Evolutionary conservation across 352 stramenopile genomes (phyloP), one percentile per base, ranked within the genome.

Genomic region (Phytophthora hibernalis): DNA sequence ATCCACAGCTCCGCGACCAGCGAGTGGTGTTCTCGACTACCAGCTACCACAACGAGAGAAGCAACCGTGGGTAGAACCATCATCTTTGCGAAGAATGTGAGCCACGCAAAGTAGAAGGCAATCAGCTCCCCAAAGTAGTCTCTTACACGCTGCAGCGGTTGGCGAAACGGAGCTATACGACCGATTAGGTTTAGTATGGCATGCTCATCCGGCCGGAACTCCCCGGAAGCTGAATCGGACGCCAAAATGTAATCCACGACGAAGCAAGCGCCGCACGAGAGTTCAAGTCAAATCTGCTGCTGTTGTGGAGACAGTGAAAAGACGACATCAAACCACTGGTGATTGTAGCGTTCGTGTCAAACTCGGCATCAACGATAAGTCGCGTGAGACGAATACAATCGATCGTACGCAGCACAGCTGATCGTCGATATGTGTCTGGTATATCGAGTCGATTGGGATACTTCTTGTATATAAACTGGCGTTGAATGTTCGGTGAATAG

Each of bases 61-160:
- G 64, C 61, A 26, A 89, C 4, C 7, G 76, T 76, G 20, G 91
- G 86, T 0, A 82, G 9, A 0, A 83, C n/a, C 13, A 97, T 70
- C 65, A 87, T 83, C 57, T 88, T 80, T 2, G 75, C 89, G 74
- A 96, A 97, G 37, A 90, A 88, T 3, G 76, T 75, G 21, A 96
- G 58, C 82, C 89, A 97, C 15, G 91, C 92, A 75, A 97, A 97
- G 80, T 97, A 97, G 50, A 97, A 97, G 20, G 83, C 92, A 26
- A 96, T 77, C 21, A 72, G 60, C 54, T 97, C 90, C 22, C 91
- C 92, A 76, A 96, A 97, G 66, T 97, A 98, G 54, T 94, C 77
- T 10, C 82, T 74, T 2, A 98, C 76, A 33, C 70, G 43, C 51
- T 90, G 82, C 2, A 97, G 68, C 2, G 91, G 91, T 65, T 97